Percentiles rank a stretch among this genome's conserved stretches.
Evolutionary conservation across 2,329 filamentous ascomycete genomes (phyloP).

Genomic region (Juglanconis sp.): DNA sequence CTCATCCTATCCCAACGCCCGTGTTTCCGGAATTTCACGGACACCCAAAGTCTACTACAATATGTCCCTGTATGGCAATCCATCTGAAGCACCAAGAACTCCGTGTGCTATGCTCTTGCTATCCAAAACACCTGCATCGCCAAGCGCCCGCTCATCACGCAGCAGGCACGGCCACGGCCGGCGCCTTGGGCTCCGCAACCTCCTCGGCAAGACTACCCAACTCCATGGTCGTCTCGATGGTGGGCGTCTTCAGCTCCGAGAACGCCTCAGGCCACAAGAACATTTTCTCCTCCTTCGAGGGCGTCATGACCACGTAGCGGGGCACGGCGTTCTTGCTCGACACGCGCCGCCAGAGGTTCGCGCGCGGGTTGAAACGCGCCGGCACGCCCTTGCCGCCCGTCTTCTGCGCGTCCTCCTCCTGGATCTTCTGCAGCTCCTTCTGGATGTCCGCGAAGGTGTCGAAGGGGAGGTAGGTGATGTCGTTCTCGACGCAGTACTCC

Average conservation of each 20-base stretch:
- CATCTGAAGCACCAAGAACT: background rate
- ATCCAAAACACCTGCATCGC: background rate
- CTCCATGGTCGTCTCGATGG: constrained; percentile 20
- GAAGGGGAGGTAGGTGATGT: constrained; percentile 58
- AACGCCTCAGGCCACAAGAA: constrained; percentile 62
- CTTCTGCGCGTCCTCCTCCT: constrained; percentile 56
- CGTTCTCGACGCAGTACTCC: constrained; percentile 62
- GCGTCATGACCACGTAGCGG: constrained; percentile 30
- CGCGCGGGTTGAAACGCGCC: constrained; percentile 62
- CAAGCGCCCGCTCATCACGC: background rate
- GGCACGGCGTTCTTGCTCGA: constrained; percentile 54
- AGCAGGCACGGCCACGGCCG: constrained; percentile 12
- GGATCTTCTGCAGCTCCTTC: constrained; percentile 55
- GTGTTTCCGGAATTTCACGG: too few species aligned
- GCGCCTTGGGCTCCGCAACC: background rate
- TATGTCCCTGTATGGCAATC: background rate
- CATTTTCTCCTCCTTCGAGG: constrained; percentile 57
- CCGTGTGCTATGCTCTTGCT: background rate
- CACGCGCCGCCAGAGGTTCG: constrained; percentile 64
- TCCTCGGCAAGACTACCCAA: constrained; percentile 8
- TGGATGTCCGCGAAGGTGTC: constrained; percentile 67
- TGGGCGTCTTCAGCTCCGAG: constrained; percentile 38
- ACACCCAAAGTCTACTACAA: too few species aligned
- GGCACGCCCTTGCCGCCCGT: constrained; percentile 59
- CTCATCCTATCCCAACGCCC: too few species aligned